Evolutionary conservation across 164 flowering plant genomes (phyloP).

Genomic region (Pachysandra terminalis): DNA sequence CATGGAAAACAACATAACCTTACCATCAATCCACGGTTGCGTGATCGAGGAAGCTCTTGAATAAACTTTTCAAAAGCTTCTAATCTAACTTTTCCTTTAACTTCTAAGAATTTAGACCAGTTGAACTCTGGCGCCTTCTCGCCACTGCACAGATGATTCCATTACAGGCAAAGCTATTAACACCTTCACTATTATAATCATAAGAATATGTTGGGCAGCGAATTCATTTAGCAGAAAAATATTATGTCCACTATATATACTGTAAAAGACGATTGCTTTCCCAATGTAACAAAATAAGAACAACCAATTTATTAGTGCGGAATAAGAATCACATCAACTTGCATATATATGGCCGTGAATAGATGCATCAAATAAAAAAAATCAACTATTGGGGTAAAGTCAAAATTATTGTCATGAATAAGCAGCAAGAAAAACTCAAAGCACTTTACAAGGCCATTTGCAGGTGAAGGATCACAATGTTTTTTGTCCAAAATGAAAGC

Average conservation of each 20-base stretch:
- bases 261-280: not conserved
- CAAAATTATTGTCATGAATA: not conserved
- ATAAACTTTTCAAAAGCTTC: slow-evolving; percentile 61
- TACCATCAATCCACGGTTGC: slow-evolving; percentile 60
- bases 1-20: slow-evolving; percentile 9
- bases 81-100: slow-evolving; percentile 59
- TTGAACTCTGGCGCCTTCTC: slow-evolving; percentile 45
- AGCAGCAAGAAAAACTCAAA: not conserved
- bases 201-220: not conserved
- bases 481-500: not conserved
- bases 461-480: not conserved
- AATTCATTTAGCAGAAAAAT: not conserved
- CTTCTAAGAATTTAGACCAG: slow-evolving; percentile 54
- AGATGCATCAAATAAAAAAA: not conserved
- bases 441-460: not conserved
- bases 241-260: not conserved
- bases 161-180: slow-evolving; percentile 16
- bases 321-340: no score
- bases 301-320: not conserved
- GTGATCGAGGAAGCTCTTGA: slow-evolving; percentile 68
- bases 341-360: no score
- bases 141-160: slow-evolving; percentile 39
- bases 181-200: not conserved
- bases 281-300: not conserved
- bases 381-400: not conserved